These are phyloP conservation scores for Aaosphaeria pasadenensis DNA, from an alignment of 2,329 filamentous ascomycete species.

Conservation along the genomic window DNA sequence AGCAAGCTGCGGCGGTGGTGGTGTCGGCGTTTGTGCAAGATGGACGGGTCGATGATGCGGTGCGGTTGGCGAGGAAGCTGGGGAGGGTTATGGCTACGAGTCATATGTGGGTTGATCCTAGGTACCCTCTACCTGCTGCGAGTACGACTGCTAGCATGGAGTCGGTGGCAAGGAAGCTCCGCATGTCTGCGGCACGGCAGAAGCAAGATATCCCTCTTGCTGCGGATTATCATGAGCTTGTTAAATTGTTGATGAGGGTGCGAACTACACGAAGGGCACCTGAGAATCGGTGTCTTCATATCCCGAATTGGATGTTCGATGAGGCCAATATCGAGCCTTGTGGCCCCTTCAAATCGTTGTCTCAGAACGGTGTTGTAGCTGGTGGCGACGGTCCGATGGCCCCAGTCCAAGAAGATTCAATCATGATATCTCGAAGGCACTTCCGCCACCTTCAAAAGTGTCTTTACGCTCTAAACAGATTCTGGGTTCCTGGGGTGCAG, in stretches of 20 bases:
- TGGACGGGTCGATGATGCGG: slow-evolving; percentile 4
- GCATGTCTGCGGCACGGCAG: not conserved
- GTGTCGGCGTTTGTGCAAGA: slow-evolving; percentile 11
- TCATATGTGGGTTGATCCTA: slow-evolving; percentile 7
- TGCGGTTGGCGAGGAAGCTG: slow-evolving; percentile 5
- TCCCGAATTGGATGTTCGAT: slow-evolving; percentile 10
- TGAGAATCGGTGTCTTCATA: slow-evolving; percentile 5
- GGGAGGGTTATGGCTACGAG: slow-evolving; percentile 4
- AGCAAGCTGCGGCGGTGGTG: slow-evolving; percentile 15
- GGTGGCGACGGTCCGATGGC: not conserved
- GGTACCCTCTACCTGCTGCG: not conserved
- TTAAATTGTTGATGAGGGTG: slow-evolving; percentile 7
- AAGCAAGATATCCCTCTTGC: slow-evolving; percentile 1
- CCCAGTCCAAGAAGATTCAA: slow-evolving; percentile 3
- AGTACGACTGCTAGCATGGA: too few relatives aligned
- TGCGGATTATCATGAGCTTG: slow-evolving; percentile 1
- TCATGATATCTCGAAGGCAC: slow-evolving; percentile 8
- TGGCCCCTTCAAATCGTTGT: not conserved
- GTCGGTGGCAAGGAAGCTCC: not conserved
- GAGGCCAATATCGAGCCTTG: slow-evolving; percentile 3
- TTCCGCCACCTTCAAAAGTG: slow-evolving; percentile 9
- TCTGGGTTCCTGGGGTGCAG: slow-evolving; percentile 9
- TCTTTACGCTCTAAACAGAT: slow-evolving; percentile 6
- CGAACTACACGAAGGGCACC: slow-evolving; percentile 3
- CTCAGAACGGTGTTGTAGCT: too few relatives aligned